Evolutionary conservation across 345 rosid species (phyloP).

Genomic region (Kandelia obovata): DNA sequence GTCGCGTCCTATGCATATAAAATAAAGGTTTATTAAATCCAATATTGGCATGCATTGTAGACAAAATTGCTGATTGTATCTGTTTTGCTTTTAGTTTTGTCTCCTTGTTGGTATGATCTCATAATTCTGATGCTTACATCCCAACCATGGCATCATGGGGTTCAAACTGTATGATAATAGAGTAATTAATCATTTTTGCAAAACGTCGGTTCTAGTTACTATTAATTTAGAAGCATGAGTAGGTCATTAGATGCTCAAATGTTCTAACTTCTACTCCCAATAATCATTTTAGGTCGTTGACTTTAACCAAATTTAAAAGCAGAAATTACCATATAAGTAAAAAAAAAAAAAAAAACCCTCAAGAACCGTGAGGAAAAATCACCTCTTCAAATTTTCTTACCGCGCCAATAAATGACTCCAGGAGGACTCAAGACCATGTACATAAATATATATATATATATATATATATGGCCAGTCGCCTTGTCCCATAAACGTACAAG

Average conservation of each 20-base stretch:
- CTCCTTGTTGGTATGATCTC: conserved; percentile 15
- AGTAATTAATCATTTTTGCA: conserved; percentile 1
- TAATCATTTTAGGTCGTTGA: not conserved
- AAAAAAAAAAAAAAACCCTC: too few relatives aligned
- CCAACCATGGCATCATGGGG: conserved; percentile 18
- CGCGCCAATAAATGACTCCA: too few relatives aligned
- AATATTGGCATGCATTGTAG: conserved; percentile 1
- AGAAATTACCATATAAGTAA: too few relatives aligned
- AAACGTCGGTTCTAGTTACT: not conserved
- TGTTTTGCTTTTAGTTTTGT: conserved; percentile 21
- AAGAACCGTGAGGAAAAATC: too few relatives aligned
- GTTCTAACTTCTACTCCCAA: not conserved
- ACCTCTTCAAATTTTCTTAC: too few relatives aligned
- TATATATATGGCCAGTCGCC: too few relatives aligned
- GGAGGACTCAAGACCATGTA: too few relatives aligned
- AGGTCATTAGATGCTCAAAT: conserved; percentile 13
- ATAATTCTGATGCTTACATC: conserved; percentile 31
- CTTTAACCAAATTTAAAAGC: too few relatives aligned
- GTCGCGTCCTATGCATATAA: not conserved
- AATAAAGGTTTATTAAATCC: conserved; percentile 4
- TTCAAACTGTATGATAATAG: conserved; percentile 17
- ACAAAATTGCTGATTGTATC: conserved; percentile 26
- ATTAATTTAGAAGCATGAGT: conserved; percentile 3
- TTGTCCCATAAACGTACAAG: too few relatives aligned
- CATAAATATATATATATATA: too few relatives aligned